Base-by-base conservation (phyloP, 129 eudicot species). In the Dittrichia graveolens region DNA sequence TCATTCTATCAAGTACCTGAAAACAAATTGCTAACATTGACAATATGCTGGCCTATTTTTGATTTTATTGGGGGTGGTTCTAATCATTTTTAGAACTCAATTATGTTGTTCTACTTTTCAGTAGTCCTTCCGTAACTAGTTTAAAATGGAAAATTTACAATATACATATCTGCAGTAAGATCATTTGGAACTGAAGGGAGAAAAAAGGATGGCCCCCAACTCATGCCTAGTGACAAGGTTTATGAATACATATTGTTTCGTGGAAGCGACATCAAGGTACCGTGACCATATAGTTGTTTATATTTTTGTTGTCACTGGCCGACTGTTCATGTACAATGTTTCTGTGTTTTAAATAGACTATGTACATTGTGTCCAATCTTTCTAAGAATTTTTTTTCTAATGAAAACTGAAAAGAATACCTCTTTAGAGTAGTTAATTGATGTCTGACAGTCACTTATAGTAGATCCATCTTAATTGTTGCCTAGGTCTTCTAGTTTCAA, bases 231-330 rank as follows among this genome's bases (percentile, higher is more conserved):
- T 50, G 97, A 92, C 71, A 88, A 83, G 71, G 86, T 92, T 62
- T 92, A 86, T 62, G 97, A 92, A 43, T 92, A 87, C 84, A 89
- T 92, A 67, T 81, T 86, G 59, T 92, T 92, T 64, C 91, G 97
- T 60, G 97, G 97, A 72, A 92, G 93, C 83, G 96, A 92, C 72
- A 92, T 92, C 77, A 92, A 92, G 96, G 97, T 91, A 80, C 55
- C 24, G 9, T 24, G 46, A 44, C 43, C 24, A 19, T 46, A 48
- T 24, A 24, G 31, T 2, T 24, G 31, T 24, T 24, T 0, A 24
- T 24, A 0, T 24, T 24, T 24, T 24, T 24, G 31, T 24, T 24
- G 31, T 24, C 31, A 24, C 31, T 24, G 31, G 31, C 31, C 2
- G 31, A 24, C 31, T 24, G 31, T 24, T 24, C 31, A 24, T 24